A percentile compares a stretch with the other conserved stretches of the same genome.
These are phyloP conservation scores for Phyllosticta ampelicida DNA, from an alignment of 2,329 filamentous ascomycete species.

Conservation along the genomic window DNA sequence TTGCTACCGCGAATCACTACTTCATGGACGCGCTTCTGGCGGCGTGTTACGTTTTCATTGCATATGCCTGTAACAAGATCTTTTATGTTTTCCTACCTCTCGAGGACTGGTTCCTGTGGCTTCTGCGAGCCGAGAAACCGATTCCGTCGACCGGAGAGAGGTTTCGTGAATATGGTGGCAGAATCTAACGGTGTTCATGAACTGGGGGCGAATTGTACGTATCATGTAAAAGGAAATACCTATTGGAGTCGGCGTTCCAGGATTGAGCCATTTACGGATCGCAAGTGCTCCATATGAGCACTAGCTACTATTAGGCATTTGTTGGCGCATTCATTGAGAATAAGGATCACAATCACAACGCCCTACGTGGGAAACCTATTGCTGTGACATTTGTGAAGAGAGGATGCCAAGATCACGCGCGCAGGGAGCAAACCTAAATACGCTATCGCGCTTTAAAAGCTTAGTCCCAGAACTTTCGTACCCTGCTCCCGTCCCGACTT, in stretches of 20 bases:
- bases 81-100: slow-evolving; percentile 42
- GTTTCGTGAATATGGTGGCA: slow-evolving; percentile 27
- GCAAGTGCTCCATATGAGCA: background rate
- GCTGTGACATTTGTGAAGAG: too few relatives aligned
- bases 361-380: background rate
- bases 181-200: slow-evolving; percentile 15
- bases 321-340: background rate
- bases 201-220: background rate
- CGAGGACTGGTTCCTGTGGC: slow-evolving; percentile 41
- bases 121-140: slow-evolving; percentile 42
- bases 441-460: background rate
- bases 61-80: slow-evolving; percentile 39
- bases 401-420: background rate
- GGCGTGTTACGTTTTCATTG: slow-evolving; percentile 36
- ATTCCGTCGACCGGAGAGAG: slow-evolving; percentile 43
- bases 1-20: slow-evolving; percentile 54
- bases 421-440: background rate
- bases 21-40: slow-evolving; percentile 45
- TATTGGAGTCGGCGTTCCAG: background rate
- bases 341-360: too few relatives aligned
- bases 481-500: too few relatives aligned
- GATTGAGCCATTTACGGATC: background rate
- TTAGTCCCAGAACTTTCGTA: background rate
- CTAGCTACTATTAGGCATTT: background rate
- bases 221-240: background rate